Percentiles rank a stretch among this genome's conserved stretches.
Evolutionary conservation across 106 monocot species (phyloP).

Genomic region (Alisma plantagoaquatica): DNA sequence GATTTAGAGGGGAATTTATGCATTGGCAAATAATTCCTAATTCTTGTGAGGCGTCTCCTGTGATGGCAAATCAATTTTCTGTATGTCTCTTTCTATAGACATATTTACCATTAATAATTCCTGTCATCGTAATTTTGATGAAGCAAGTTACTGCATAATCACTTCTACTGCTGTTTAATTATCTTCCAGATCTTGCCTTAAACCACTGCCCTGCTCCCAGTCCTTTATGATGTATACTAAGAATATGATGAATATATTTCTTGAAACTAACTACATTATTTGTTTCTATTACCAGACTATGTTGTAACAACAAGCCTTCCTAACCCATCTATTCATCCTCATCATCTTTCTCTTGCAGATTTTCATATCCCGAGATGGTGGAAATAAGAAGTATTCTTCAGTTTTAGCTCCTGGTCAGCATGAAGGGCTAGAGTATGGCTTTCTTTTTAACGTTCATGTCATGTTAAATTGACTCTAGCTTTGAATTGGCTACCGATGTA

Average conservation of each 20-base stretch:
- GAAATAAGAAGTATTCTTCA: conserved; percentile 84
- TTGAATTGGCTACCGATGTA: too few species aligned
- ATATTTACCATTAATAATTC: not conserved
- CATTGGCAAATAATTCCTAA: conserved; percentile 96
- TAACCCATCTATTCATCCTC: too few species aligned
- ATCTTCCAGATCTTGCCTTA: too few species aligned
- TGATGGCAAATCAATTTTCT: conserved; percentile 98
- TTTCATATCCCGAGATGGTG: conserved; percentile 94
- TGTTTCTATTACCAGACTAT: too few species aligned
- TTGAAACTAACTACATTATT: not conserved
- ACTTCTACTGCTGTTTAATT: too few species aligned
- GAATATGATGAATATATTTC: too few species aligned
- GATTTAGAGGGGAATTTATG: conserved; percentile 96
- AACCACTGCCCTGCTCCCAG: too few species aligned
- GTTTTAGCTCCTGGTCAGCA: conserved; percentile 93
- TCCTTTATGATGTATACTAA: too few species aligned
- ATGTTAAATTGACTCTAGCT: too few species aligned
- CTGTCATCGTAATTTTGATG: not conserved
- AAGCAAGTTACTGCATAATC: too few species aligned
- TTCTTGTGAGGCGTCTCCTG: conserved; percentile 76
- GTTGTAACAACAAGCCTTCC: too few species aligned
- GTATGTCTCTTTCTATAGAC: conserved; percentile 29
- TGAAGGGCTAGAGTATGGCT: conserved; percentile 84
- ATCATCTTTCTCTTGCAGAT: conserved; percentile 41
- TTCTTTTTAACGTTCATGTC: not conserved